These are phyloP conservation scores for Pestalotiopsis sp. DNA, from an alignment of 2,329 filamentous ascomycete species.

Conservation along the genomic window DNA sequence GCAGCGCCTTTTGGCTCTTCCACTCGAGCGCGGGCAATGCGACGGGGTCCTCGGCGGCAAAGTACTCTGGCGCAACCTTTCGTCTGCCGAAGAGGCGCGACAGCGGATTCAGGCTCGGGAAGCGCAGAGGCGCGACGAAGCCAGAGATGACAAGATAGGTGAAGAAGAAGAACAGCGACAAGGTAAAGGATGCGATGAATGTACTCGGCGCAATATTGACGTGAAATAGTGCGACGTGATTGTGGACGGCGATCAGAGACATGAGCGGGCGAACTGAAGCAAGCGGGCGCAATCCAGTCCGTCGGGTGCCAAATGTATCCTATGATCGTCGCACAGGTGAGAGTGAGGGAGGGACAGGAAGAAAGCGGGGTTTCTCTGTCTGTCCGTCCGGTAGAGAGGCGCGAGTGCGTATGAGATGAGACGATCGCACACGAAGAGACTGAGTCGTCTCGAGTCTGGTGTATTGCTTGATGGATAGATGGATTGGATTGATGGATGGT, in stretches of 20 bases:
- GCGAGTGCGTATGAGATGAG: neutral
- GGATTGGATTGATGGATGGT: neutral
- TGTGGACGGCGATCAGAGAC: constrained; percentile 63
- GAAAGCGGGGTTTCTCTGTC: neutral
- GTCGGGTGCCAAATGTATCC: constrained; percentile 19
- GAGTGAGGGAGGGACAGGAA: neutral
- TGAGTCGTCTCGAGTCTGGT: neutral
- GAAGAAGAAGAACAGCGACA: constrained; percentile 54
- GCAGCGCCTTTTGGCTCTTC: constrained; percentile 14
- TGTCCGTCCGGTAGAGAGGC: neutral
- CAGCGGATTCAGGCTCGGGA: constrained; percentile 13
- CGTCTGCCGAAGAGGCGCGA: constrained; percentile 14
- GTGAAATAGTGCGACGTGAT: constrained; percentile 63
- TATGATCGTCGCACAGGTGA: neutral
- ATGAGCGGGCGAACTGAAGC: constrained; percentile 9
- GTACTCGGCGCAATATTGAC: constrained; percentile 61
- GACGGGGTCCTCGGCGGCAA: neutral
- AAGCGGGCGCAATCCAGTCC: constrained; percentile 46
- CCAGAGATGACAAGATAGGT: constrained; percentile 46
- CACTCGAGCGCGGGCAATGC: constrained; percentile 7
- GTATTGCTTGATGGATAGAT: neutral
- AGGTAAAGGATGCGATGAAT: constrained; percentile 53
- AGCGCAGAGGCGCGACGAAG: constrained; percentile 27
- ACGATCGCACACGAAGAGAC: neutral
- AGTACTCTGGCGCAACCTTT: constrained; percentile 1